Base-by-base conservation (phyloP, 768 basidiomycete genomes). In the Agaricus subrufescens region DNA sequence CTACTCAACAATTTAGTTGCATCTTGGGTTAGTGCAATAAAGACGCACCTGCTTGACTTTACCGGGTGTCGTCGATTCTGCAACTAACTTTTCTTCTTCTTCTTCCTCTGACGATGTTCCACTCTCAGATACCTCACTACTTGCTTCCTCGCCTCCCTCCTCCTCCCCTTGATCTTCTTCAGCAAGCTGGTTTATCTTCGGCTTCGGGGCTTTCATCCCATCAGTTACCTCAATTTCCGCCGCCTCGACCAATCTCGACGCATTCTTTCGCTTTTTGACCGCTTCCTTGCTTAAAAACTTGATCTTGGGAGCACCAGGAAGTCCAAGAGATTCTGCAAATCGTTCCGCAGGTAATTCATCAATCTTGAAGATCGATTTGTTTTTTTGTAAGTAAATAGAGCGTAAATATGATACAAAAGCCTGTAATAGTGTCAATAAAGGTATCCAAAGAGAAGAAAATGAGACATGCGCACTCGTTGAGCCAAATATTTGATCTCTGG, bases 401-500 rank as follows among this genome's bases (percentile, higher is more conserved):
- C 93, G 90, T 60, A 98, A 75, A 68, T 99, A 99, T 12, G 95
- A 96, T 8, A 98, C 88, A 65, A 98, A 96, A 1, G 95, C 91
- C 94, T 98, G 65, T 4, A 44, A 29, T 30, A 6, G 42, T 19
- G 25, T 34, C 38, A 19, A 11, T n/a, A 50, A 38, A 23, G 14
- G 19, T 14, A 11, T 4, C 31, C 52, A 12, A 31, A n/a, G 44
- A 40, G 48, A n/a, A 25, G 37, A 46, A 46, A 4, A 45, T 26
- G 4, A 40, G 43, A 57, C 42, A 38, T 19, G 79, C 86, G 56
- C 63, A 95, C 95, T 54, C 92, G 75, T 68, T 98, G 96, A 9
- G 88, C 97, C 9, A 99, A 82, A 69, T 98, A 97, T 68, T 98
- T 99, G 71, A 98, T 86, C 69, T 99, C 94, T 0, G 94, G 91